phyloP scores from a whole-genome alignment of 2,329 filamentous ascomycete genomes.

The Onygena corvina region DNA sequence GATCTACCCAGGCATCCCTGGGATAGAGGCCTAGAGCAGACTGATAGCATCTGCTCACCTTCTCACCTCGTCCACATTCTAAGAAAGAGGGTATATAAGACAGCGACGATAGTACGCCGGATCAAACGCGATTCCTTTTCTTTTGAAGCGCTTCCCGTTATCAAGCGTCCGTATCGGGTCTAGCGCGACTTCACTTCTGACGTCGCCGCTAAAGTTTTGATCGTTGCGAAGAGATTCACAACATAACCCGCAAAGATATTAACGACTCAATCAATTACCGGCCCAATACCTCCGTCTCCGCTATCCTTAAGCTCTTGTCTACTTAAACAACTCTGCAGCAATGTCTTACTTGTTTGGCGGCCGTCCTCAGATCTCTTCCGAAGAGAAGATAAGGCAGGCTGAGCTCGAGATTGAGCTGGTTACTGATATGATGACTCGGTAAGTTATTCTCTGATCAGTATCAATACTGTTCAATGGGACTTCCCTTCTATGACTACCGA shows the following conservation, averaged over 20 bases:
- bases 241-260: neutral
- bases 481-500: neutral
- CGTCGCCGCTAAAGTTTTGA: constrained; percentile 1
- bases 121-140: neutral
- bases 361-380: constrained; percentile 75
- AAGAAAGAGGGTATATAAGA: neutral
- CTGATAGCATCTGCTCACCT: constrained; percentile 29
- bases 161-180: neutral
- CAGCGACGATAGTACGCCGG: neutral
- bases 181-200: constrained; percentile 1
- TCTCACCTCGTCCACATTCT: constrained; percentile 5
- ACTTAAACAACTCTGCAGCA: constrained; percentile 20
- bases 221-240: neutral
- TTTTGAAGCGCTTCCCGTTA: neutral
- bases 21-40: constrained; percentile 27
- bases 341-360: constrained; percentile 65
- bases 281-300: too few species aligned
- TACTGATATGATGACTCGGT: constrained; percentile 98
- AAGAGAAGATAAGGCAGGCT: constrained; percentile 92
- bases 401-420: constrained; percentile 97
- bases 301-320: neutral
- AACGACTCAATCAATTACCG: neutral
- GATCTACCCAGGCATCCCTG: constrained; percentile 23
- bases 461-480: neutral
- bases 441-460: constrained; percentile 21